Evolutionary conservation across 257 asterid genomes (phyloP), one percentile per base, ranked within the genome.

Genomic region (Nicotiana benthamiana): DNA sequence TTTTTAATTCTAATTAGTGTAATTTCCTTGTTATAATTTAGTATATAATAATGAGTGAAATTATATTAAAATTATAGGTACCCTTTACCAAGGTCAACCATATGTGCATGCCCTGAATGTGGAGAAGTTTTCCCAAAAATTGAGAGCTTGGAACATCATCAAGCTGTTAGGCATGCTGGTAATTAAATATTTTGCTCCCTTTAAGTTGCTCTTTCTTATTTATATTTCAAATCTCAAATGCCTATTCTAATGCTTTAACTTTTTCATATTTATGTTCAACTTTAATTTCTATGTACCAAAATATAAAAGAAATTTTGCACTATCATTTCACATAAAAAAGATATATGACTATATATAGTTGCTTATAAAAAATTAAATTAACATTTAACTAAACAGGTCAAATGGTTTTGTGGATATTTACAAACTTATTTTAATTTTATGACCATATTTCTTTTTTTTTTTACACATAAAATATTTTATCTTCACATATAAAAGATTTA

Each of bases 121-220:
- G 98, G 99, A 60, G 99, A 95, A 84, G 93, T 93, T 63, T 95
- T 95, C 83, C 96, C 97, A 12, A 95, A 90, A 84, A 83, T 91
- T 81, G 98, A 93, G 87, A 95, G 94, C 86, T 85, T 95, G 85
- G 94, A 95, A 32, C 97, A 91, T 88, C 99, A 95, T 83, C 97
- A 89, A 86, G 97, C 99, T 3, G 89, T 93, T 27, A 89, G 86
- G 82, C 99, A 95, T 83, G 99, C 99, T 70, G 99, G 99, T 93
- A 86, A 30, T 30, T 30, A 30, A 65, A 30, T n/a, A 16, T 70
- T 53, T 36, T 52, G 17, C 36, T 57, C 17, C 48, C 1, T 30
- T 62, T 67, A n/a, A 16, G 18, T 61, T 82, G 61, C 26, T 16
- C 48, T 18, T 65, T 78, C 52, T 85, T 61, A 32, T 59, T 79